phyloP scores from a whole-genome alignment of 768 basidiomycete genomes.

The Serendipita sp. region DNA sequence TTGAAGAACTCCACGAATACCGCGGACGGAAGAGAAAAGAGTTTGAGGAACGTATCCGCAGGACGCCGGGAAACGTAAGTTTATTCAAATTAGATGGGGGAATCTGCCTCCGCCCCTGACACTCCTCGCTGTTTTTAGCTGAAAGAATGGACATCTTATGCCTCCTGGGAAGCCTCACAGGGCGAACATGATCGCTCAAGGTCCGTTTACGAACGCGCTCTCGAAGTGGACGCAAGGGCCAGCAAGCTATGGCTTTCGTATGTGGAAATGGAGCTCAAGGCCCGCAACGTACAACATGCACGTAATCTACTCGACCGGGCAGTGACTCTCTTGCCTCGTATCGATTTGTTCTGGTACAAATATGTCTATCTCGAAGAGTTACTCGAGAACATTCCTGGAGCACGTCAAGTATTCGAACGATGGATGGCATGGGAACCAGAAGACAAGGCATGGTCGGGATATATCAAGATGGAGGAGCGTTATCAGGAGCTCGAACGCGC shows the following conservation, averaged over 20 bases:
- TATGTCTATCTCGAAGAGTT: constrained; percentile 98
- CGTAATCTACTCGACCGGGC: constrained; percentile 95
- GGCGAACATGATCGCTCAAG: constrained; percentile 90
- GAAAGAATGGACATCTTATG: constrained; percentile 31
- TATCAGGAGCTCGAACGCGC: constrained; percentile 86
- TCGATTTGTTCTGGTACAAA: constrained; percentile 98
- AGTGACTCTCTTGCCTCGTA: constrained; percentile 86
- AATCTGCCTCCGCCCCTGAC: background rate
- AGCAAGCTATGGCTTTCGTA: constrained; percentile 88
- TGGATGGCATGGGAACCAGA: constrained; percentile 99
- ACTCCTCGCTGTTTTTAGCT: constrained; percentile 14
- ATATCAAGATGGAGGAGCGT: constrained; percentile 91
- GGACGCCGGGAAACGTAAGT: constrained; percentile 21
- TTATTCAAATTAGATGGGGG: background rate
- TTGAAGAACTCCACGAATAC: constrained; percentile 69
- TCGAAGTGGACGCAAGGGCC: constrained; percentile 85
- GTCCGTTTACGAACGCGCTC: constrained; percentile 89
- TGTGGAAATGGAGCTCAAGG: constrained; percentile 95
- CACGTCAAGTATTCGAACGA: constrained; percentile 92
- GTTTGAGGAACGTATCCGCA: constrained; percentile 58
- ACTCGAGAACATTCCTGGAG: constrained; percentile 87
- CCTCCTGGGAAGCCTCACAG: constrained; percentile 69
- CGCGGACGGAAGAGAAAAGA: constrained; percentile 74
- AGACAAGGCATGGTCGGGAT: constrained; percentile 99
- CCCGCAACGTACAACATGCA: constrained; percentile 91